Evolutionary conservation across 2,329 filamentous ascomycete genomes (phyloP).

Genomic region (Aspergillus pseudoterreus): DNA sequence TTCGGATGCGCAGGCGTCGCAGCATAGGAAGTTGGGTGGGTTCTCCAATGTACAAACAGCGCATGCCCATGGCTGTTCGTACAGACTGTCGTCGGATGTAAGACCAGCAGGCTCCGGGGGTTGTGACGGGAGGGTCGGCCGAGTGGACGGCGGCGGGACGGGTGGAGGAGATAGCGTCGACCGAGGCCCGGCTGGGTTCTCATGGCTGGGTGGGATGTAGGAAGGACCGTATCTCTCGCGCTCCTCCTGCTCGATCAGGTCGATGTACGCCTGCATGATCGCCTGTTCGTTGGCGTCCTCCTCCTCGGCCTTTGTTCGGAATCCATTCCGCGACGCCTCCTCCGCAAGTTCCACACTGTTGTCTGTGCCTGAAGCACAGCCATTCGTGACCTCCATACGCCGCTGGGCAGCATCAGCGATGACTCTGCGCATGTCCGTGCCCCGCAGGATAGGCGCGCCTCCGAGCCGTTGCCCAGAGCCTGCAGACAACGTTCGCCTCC

Average conservation of each 20-base stretch:
- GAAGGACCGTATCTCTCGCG: slow-evolving; percentile 55
- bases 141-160: slow-evolving; percentile 20
- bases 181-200: slow-evolving; percentile 50
- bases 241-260: slow-evolving; percentile 80
- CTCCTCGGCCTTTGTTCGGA: slow-evolving; percentile 79
- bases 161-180: slow-evolving; percentile 38
- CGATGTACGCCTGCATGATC: slow-evolving; percentile 80
- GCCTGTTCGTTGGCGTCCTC: slow-evolving; percentile 85
- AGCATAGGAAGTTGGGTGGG: slow-evolving; percentile 55
- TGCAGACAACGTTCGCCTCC: slow-evolving; percentile 55
- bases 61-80: slow-evolving; percentile 54
- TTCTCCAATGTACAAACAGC: slow-evolving; percentile 61
- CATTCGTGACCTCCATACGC: slow-evolving; percentile 62
- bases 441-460: slow-evolving; percentile 54
- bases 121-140: slow-evolving; percentile 17
- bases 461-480: slow-evolving; percentile 71
- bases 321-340: slow-evolving; percentile 67
- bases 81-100: slow-evolving; percentile 26
- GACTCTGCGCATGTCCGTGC: slow-evolving; percentile 66
- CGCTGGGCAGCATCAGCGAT: slow-evolving; percentile 70
- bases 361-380: slow-evolving; percentile 70
- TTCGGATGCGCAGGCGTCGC: slow-evolving; percentile 58
- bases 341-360: slow-evolving; percentile 64
- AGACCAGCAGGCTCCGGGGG: slow-evolving; percentile 12
- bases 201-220: slow-evolving; percentile 51